Evolutionary conservation across 2,329 filamentous ascomycete species (phyloP), one percentile per base, ranked within the genome.

Genomic region (Xylariomycetidae sp.): DNA sequence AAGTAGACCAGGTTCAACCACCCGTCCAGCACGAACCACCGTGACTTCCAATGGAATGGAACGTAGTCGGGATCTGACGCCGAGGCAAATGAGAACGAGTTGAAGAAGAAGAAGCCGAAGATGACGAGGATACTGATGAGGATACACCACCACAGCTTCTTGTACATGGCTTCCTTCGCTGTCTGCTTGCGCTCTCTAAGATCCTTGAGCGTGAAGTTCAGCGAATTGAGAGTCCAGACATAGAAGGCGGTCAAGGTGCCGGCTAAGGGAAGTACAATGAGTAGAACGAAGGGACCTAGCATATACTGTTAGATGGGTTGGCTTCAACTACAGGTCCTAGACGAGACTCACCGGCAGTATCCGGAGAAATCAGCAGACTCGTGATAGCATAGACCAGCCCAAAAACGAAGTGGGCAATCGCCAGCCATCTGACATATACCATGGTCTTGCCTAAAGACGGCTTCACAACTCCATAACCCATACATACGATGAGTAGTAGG

Each of bases 381-480:
- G 88, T 88, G 42, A 97, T 75, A 10, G 89, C 85, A 56, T 98
- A 98, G 25, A 96, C 82, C 40, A 97, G 77, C 15, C 90, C 92
- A 51, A 98, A 98, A 33, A 94, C 69, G 54, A 98, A 98, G 63
- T 98, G 92, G 3, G 83, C 86, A 42, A 89, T 82, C 12, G 92
- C 92, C 13, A 98, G 77, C 66, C 85, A 85, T 39, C 92, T 86
- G 27, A 96, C 89, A 51, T 86, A 90, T 46, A 90, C 79, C 92
- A 98, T 98, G 10, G 88, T 89, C 53, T 83, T 85, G 37, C 92
- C 92, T 4, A 98, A 74, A 3, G 84, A 88, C 3, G 83, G 85
- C 65, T 97, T 97, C 46, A 98, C 94, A 16, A 98, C 94, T 49
- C 92, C 92, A 52, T 98, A 98, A 19, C 92, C 92, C 92, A 98